Evolutionary conservation across 768 basidiomycete species (phyloP).

Genomic region (Scleroderma bovista): DNA sequence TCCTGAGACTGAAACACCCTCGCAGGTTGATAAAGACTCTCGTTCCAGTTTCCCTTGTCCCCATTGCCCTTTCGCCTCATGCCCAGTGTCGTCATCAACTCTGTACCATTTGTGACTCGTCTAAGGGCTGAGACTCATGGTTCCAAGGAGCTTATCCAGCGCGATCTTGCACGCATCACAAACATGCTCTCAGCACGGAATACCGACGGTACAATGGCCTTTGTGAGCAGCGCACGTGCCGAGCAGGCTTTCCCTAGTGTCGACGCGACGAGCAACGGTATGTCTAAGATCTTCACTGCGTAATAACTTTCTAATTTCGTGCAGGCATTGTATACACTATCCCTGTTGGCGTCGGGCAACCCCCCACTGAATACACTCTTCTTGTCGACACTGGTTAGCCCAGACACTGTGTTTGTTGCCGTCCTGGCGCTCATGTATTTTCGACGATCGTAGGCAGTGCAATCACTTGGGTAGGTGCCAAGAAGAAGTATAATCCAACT

Average conservation of each 20-base stretch:
- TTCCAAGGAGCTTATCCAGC: slow-evolving; percentile 41
- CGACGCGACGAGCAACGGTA: no score
- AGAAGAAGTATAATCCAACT: slow-evolving; percentile 37
- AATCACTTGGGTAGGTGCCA: slow-evolving; percentile 54
- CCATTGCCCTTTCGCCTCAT: no score
- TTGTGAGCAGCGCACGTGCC: no score
- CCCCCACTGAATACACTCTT: slow-evolving; percentile 42
- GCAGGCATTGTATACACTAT: slow-evolving; percentile 48
- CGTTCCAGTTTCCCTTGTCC: no score
- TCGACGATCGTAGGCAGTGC: slow-evolving; percentile 27
- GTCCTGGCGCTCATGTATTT: no score
- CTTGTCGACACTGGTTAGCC: slow-evolving; percentile 48
- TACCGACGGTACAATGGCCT: slow-evolving; percentile 7
- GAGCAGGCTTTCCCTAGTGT: no score
- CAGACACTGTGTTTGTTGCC: background rate
- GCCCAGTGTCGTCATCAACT: no score
- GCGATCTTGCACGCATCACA: slow-evolving; percentile 41
- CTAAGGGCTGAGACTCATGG: slow-evolving; percentile 18
- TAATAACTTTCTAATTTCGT: slow-evolving; percentile 34
- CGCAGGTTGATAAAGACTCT: no score
- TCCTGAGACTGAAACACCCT: no score
- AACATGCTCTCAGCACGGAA: slow-evolving; percentile 39
- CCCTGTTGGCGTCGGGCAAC: slow-evolving; percentile 43
- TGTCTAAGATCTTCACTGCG: no score
- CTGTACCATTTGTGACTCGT: background rate